phyloP scores from a whole-genome alignment of 495 filamentous ascomycete species.

The Massariosphaeria phaeospora region DNA sequence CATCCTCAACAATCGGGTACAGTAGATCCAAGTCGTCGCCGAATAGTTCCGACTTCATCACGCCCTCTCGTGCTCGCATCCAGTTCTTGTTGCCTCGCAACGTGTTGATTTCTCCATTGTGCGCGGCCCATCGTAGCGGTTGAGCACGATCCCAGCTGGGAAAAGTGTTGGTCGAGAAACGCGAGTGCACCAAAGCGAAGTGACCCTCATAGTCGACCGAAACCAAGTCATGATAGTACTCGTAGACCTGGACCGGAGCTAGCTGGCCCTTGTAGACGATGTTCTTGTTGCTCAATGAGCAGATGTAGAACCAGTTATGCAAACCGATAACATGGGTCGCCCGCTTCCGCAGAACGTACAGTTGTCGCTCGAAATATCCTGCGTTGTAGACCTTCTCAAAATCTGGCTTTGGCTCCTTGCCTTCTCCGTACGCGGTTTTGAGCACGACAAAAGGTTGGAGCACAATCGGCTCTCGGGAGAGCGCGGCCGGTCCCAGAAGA shows the following conservation, averaged over 20 bases:
- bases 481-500: constrained; percentile 86
- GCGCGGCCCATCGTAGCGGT: constrained; percentile 92
- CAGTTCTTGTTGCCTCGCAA: constrained; percentile 99
- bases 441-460: constrained; percentile 95
- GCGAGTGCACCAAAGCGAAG: constrained; percentile 95
- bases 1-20: constrained; percentile 95
- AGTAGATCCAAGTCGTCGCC: constrained; percentile 86
- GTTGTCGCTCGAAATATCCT: constrained; percentile 81
- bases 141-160: constrained; percentile 99
- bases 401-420: constrained; percentile 72
- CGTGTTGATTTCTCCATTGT: constrained; percentile 99
- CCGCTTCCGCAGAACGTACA: constrained; percentile 92
- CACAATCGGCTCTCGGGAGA: constrained; percentile 90
- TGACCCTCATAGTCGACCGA: constrained; percentile 97
- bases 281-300: constrained; percentile 96
- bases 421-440: constrained; percentile 76
- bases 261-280: constrained; percentile 99
- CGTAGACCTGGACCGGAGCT: constrained; percentile 94
- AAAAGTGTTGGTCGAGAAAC: constrained; percentile 99
- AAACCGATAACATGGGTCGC: constrained; percentile 90
- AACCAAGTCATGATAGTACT: constrained; percentile 97
- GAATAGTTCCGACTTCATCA: constrained; percentile 89
- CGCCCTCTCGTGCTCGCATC: constrained; percentile 97
- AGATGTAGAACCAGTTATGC: constrained; percentile 99
- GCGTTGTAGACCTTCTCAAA: constrained; percentile 80